Percentiles rank a stretch among this genome's conserved stretches.
These are phyloP conservation scores for Dioscorea cayenensis DNA, from an alignment of 116 monocot species.

Conservation along the genomic window DNA sequence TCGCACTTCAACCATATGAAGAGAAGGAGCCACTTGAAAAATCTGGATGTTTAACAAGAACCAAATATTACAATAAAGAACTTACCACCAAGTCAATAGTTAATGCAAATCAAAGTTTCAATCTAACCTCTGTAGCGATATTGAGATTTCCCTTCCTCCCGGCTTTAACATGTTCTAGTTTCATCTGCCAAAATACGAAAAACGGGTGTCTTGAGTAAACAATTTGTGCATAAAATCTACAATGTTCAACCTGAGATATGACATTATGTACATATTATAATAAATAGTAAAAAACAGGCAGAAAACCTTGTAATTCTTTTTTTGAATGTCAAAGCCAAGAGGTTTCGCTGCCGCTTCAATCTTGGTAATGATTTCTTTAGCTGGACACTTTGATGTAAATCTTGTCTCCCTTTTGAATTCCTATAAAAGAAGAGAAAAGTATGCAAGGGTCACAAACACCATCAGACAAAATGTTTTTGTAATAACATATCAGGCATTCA, in stretches of 20 bases:
- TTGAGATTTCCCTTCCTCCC: slow-evolving; percentile 93
- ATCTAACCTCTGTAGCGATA: slow-evolving; percentile 69
- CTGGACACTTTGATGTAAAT: slow-evolving; percentile 75
- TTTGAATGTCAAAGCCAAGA: slow-evolving; percentile 83
- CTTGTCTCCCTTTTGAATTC: slow-evolving; percentile 80
- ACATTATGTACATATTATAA: no score
- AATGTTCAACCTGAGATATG: no score
- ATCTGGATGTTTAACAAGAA: slow-evolving; percentile 33
- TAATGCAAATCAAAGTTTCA: background rate
- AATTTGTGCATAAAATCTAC: no score
- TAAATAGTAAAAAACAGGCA: background rate
- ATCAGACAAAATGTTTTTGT: background rate
- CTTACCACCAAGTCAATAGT: background rate
- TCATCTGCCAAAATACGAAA: slow-evolving; percentile 43
- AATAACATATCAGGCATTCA: background rate
- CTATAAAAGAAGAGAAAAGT: slow-evolving; percentile 13
- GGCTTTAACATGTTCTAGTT: slow-evolving; percentile 60
- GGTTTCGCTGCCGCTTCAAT: slow-evolving; percentile 87
- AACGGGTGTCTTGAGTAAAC: background rate
- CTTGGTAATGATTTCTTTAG: slow-evolving; percentile 79
- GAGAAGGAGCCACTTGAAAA: slow-evolving; percentile 84
- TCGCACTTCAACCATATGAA: slow-evolving; percentile 89
- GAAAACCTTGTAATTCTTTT: slow-evolving; percentile 82
- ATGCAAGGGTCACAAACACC: background rate
- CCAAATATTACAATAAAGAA: background rate